Evolutionary conservation across 169 alveolate genomes (phyloP).

Genomic region (Cyclospora cayetanensis): DNA sequence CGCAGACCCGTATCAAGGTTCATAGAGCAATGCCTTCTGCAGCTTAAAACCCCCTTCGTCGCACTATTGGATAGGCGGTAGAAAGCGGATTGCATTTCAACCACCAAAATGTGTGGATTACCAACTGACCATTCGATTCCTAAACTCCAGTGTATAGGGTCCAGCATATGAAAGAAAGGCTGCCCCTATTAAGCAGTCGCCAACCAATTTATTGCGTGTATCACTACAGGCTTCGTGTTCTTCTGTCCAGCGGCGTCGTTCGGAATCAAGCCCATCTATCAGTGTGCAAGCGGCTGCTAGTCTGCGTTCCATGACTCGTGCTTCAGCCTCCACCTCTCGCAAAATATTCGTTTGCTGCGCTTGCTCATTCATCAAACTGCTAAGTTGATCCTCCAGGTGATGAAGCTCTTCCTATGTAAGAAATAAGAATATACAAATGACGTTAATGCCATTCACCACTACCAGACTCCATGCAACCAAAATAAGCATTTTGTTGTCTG

Average conservation of each 20-base stretch:
- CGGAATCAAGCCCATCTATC: conserved; percentile 89
- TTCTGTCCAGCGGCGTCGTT: conserved; percentile 89
- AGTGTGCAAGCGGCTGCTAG: conserved; percentile 91
- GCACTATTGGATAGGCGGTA: no score
- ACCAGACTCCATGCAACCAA: no score
- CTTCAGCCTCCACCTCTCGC: conserved; percentile 88
- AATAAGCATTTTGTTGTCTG: no score
- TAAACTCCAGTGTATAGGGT: conserved; percentile 90
- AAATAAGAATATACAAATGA: no score
- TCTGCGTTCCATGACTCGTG: conserved; percentile 87
- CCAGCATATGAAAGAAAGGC: conserved; percentile 94
- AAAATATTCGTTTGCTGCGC: conserved; percentile 87
- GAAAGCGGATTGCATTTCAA: no score
- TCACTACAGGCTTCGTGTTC: conserved; percentile 84
- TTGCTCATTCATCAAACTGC: conserved; percentile 85
- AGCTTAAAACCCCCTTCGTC: no score
- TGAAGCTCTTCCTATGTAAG: conserved; percentile 87
- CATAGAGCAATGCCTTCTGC: no score
- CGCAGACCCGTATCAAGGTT: no score
- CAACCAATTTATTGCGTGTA: conserved; percentile 86
- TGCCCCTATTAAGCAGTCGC: conserved; percentile 91
- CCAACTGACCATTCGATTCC: conserved; percentile 88
- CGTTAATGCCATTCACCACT: no score
- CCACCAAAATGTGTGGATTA: no score
- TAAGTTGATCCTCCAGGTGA: conserved; percentile 83